A percentile compares a stretch with the other conserved stretches of the same genome.
phyloP scores from a whole-genome alignment of 2,329 filamentous ascomycete species.

The Colletotrichum destructivum region DNA sequence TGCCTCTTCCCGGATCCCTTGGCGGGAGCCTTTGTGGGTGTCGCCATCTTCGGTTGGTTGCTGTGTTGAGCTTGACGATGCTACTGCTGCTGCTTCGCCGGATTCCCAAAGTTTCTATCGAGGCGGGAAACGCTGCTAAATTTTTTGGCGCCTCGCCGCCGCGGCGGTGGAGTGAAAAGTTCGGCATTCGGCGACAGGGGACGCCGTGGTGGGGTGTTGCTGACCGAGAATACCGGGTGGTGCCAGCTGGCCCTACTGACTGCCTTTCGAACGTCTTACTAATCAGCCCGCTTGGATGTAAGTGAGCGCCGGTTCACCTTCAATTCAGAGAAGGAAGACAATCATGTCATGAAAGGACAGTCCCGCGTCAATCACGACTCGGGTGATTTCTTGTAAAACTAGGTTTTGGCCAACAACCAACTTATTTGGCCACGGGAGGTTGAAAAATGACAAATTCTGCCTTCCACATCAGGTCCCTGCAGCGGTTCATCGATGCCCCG shows the following conservation, averaged over 20 bases:
- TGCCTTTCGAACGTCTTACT: too few relatives aligned
- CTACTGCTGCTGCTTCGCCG: neutral
- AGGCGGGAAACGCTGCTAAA: constrained; percentile 23
- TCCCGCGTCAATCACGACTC: neutral
- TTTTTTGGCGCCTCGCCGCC: constrained; percentile 32
- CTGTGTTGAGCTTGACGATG: constrained; percentile 7
- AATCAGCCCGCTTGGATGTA: too few relatives aligned
- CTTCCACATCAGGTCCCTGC: neutral
- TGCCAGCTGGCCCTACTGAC: rapidly evolving
- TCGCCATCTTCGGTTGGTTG: constrained; percentile 28
- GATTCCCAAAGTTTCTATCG: constrained; percentile 10
- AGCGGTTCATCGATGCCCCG: too few relatives aligned
- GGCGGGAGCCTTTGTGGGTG: constrained; percentile 45
- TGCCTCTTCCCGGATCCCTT: constrained; percentile 46
- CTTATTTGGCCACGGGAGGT: neutral
- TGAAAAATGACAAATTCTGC: neutral
- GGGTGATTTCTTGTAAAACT: too few relatives aligned
- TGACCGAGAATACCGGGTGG: neutral
- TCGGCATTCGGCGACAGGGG: constrained; percentile 40
- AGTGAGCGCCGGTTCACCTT: neutral
- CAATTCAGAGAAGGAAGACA: neutral
- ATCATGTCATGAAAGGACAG: neutral
- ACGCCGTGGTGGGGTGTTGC: constrained; percentile 2
- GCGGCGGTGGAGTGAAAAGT: constrained; percentile 30
- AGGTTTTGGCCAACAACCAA: too few relatives aligned